Evolutionary conservation across 495 filamentous ascomycete species (phyloP), one percentile per base, ranked within the genome.

Genomic region (Penicillium coprophilum): DNA sequence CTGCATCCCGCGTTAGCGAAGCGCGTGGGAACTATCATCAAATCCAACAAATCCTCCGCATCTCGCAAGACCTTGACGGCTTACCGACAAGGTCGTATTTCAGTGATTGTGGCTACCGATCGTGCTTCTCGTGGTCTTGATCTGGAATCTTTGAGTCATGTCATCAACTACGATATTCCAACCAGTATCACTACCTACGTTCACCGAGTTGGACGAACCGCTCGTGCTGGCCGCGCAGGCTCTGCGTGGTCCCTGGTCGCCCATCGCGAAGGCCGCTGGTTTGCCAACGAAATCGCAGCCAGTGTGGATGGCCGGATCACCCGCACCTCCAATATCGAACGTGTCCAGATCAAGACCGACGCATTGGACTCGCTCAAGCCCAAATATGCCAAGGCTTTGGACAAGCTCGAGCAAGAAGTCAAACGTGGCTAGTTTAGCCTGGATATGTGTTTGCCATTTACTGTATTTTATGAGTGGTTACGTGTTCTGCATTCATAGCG

Each of bases 111-210:
- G 36, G 91, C 93, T 9, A 94, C 94, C 0, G 94, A 98, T 66
- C 87, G 93, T 23, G 91, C 93, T 2, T 88, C 93, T 1, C 89
- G 95, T 44, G 94, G 94, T 64, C 84, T 98, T n/a, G 94, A 98
- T 66, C 76, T 96, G 2, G 80, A 80, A 1, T 81, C 84, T 23
- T 78, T 97, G 23, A 84, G 84, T 23, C 88, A 96, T 60, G 91
- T 97, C 11, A 76, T 97, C 63, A 97, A 97, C 69, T 98, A 98
- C 76, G 94, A 97, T 66, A 77, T 97, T 32, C 95, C 94, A 0
- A 80, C 83, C 9, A 88, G 83, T 56, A 73, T 90, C 23, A 88
- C 85, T 4, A 87, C 85, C 17, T 98, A 97, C 61, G 87, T 97
- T 12, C 94, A 98, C 71, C 87, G 94, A 20, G 91, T 96, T 11